Conservation (phyloP, 306 rosid species). For the Dryas alaskensis region DNA sequence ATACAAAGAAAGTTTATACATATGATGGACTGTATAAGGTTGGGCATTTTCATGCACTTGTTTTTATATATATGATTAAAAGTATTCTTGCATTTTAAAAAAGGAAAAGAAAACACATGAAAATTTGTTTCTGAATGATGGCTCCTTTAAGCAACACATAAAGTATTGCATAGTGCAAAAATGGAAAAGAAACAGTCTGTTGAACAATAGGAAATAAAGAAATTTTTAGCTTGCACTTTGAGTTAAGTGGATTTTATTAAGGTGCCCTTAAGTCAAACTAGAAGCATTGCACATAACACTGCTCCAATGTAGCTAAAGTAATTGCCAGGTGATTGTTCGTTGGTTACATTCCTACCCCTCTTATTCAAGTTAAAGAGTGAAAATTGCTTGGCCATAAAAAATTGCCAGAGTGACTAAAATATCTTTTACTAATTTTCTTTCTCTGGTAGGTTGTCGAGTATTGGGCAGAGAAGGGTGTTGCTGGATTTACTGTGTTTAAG, state of each 20-base stretch:
- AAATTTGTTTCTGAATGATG: not conserved
- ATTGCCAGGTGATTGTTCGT: not conserved
- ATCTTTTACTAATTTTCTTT: not conserved
- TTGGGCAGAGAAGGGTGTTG: conserved; percentile 38
- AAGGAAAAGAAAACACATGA: not conserved
- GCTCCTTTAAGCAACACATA: not conserved
- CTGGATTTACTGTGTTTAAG: conserved; percentile 33
- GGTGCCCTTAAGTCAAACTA: not conserved
- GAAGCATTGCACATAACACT: too few species aligned
- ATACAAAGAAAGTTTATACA: conserved; percentile 28
- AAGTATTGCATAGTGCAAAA: not conserved
- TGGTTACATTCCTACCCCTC: not conserved
- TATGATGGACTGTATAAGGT: conserved; percentile 49
- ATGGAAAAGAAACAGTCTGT: not conserved
- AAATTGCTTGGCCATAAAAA: not conserved
- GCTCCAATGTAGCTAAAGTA: not conserved
- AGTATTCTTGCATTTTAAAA: not conserved
- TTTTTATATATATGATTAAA: not conserved
- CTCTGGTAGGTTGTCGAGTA: conserved; percentile 19
- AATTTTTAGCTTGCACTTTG: not conserved
- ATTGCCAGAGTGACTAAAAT: not conserved
- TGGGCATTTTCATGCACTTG: not conserved
- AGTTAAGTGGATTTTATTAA: not conserved
- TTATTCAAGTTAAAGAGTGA: not conserved
- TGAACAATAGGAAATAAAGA: not conserved